These are phyloP conservation scores for Micromonas commoda DNA, from an alignment of 139 green algal genomes.

Conservation along the genomic window DNA sequence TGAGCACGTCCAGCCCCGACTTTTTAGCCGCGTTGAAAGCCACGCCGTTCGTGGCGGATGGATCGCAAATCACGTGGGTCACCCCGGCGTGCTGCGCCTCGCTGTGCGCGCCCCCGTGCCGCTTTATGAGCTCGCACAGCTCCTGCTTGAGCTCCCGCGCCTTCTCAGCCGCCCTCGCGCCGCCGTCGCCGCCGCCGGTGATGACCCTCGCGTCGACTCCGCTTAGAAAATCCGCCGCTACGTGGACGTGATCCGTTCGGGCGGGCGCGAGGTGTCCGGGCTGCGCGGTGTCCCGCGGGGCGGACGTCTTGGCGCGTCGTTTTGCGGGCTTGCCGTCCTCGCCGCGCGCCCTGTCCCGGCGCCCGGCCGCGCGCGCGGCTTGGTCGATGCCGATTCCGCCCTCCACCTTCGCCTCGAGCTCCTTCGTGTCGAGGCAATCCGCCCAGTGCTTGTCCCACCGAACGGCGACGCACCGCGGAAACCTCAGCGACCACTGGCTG, in stretches of 20 bases:
- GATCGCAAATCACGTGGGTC: slow-evolving; percentile 10
- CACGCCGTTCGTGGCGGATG: neutral
- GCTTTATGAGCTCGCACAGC: neutral
- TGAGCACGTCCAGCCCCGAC: slow-evolving; percentile 10
- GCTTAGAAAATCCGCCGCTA: neutral
- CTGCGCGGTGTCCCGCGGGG: neutral
- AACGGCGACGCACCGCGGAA: slow-evolving; percentile 50
- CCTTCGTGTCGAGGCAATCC: slow-evolving; percentile 31
- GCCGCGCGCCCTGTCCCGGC: neutral
- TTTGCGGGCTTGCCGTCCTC: neutral
- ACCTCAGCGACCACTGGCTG: slow-evolving; percentile 53
- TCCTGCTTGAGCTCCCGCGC: neutral
- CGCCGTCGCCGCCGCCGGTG: neutral
- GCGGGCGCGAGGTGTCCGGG: neutral
- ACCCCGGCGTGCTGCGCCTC: neutral
- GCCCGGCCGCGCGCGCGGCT: neutral
- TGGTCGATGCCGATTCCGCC: neutral
- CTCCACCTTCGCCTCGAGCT: slow-evolving; percentile 34
- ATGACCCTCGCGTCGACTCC: neutral
- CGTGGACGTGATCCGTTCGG: neutral
- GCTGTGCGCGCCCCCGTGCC: neutral
- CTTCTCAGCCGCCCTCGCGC: neutral
- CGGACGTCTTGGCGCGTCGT: neutral
- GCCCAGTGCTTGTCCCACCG: slow-evolving; percentile 48
- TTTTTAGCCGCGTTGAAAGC: neutral